Evolutionary conservation across 495 filamentous ascomycete species (phyloP), one percentile per base, ranked within the genome.

Genomic region (Copromyces sp.): DNA sequence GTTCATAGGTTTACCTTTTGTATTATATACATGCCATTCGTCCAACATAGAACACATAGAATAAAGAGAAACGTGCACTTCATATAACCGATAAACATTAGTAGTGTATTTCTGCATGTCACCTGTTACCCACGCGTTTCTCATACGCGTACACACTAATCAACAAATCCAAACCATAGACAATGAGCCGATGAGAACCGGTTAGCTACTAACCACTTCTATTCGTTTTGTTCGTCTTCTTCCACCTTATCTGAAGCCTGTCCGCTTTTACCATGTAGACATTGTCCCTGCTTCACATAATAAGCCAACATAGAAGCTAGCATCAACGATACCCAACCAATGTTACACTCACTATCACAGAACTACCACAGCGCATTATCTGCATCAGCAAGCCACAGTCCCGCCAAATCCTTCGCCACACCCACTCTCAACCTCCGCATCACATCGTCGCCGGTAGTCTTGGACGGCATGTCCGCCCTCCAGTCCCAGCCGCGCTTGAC

Each of bases 401-500:
- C 86, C 7, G 87, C 89, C 71, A 92, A 79, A 76, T 92, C 93
- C 75, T 85, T 87, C 16, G 93, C 91, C 77, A 97, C 77, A 32
- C 91, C 92, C 72, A 92, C 77, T 77, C 94, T 87, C 83, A 97
- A 76, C 76, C 92, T 84, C 71, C 85, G 82, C 45, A 97, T 81
- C 2, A 97, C 82, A 76, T 94, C 91, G 75, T 86, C 83, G 0
- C 88, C 92, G 70, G 76, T 88, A 12, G 84, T 85, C 39, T 83
- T 82, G 61, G 86, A 87, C 14, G 83, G 77, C 69, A 95, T 79
- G 12, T 87, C 88, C 7, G 82, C 84, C 74, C 94, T 82, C 94
- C 94, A 98, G 82, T 98, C 94, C 94, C 94, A 97, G 1, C 90
- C 91, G 69, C 92, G 84, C 79, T 87, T 85, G 17, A 83, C 75